Conservation (phyloP, 768 basidiomycete genomes). For the Piloderma croceum region DNA sequence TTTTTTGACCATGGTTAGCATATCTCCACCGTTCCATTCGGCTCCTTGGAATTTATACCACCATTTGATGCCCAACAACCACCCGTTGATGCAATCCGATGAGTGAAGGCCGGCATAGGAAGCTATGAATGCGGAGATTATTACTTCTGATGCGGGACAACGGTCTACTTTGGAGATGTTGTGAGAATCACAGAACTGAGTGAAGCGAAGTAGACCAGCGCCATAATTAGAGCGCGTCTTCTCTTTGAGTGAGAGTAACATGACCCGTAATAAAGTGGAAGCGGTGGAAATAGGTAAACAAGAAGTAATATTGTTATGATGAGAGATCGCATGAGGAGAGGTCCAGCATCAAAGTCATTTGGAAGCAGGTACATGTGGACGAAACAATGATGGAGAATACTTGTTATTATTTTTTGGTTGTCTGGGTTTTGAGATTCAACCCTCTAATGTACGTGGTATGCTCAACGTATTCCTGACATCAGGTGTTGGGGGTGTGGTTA, state of each 20-base stretch:
- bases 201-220: slow-evolving; percentile 27
- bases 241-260: slow-evolving; percentile 1
- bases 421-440: slow-evolving; percentile 2
- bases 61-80: slow-evolving; percentile 29
- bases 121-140: slow-evolving; percentile 26
- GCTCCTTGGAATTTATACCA: slow-evolving; percentile 35
- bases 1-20: slow-evolving; percentile 9
- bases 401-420: slow-evolving; percentile 5
- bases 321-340: slow-evolving; percentile 8
- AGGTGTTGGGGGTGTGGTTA: neutral
- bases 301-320: neutral
- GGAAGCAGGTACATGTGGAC: slow-evolving; percentile 16
- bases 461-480: neutral
- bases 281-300: neutral
- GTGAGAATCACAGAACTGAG: slow-evolving; percentile 27
- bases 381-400: slow-evolving; percentile 4
- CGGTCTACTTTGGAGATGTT: slow-evolving; percentile 20
- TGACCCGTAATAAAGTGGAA: neutral
- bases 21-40: slow-evolving; percentile 28
- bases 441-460: neutral
- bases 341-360: slow-evolving; percentile 18
- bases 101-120: slow-evolving; percentile 9
- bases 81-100: slow-evolving; percentile 22
- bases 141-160: slow-evolving; percentile 24
- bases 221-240: slow-evolving; percentile 22